Evolutionary conservation across 1,284 basidiomycete species (phyloP), one percentile per base, ranked within the genome.

Genomic region (Fomitopsis pinicola): DNA sequence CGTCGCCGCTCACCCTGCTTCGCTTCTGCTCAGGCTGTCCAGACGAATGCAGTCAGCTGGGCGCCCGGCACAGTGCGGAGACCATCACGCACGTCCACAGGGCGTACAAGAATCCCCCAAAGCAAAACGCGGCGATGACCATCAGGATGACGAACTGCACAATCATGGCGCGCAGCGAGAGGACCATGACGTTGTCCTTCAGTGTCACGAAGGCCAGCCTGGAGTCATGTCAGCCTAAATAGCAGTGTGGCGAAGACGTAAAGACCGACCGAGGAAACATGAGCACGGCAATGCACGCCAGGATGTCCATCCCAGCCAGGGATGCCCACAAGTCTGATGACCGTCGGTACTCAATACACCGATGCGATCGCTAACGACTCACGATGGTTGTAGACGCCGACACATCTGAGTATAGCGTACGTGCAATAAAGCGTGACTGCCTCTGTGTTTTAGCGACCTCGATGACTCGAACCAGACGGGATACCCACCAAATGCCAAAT

Each of bases 61-160:
- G 3, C 22, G 5, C 46, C 45, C 52, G n/a, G 17, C 10, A 5
- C 14, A 56, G 33, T 61, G 42, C 35, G 19, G 5, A 26, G 54
- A 42, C 7, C 55, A 36, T n/a, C 5, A 83, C 91, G 73, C 70
- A 93, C 81, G 92, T 95, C 86, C 88, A 96, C 19, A 97, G 80
- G 0, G 94, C 93, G 75, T 97, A 97, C 38, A 95, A 73, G 72
- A 98, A 98, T 3, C 95, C 94, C 44, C 83, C 85, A 68, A 94
- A 94, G 71, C 94, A 96, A 72, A 95, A 95, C 1, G 85, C 86
- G 2, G 95, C 95, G 28, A 97, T 92, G 42, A 88, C 72, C 91
- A 97, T 95, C 48, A 97, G 78, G 28, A 84, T 76, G 19, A 83
- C 74, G 68, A 95, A 94, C 69, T 93, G 88, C 62, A 86, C 77